These are phyloP conservation scores for Fusarium succisae DNA, from an alignment of 2,329 filamentous ascomycete genomes.

Conservation along the genomic window DNA sequence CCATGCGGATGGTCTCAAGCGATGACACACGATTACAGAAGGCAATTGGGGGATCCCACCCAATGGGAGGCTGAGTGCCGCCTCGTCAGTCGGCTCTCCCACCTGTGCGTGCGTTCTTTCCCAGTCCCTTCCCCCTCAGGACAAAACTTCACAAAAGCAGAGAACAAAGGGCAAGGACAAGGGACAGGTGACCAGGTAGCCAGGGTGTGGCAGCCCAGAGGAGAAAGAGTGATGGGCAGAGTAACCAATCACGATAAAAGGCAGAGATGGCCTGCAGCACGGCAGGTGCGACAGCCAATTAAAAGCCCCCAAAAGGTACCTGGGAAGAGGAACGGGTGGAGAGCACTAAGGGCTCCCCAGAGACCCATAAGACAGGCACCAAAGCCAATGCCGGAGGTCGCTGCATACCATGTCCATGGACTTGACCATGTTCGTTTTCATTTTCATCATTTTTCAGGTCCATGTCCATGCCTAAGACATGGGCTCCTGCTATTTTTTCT, in stretches of 20 bases:
- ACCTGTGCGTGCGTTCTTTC: background rate
- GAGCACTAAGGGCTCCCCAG: conserved; percentile 10
- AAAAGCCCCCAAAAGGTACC: conserved; percentile 9
- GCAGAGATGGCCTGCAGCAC: conserved; percentile 34
- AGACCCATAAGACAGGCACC: conserved; percentile 34
- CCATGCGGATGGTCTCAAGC: conserved; percentile 1
- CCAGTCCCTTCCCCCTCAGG: background rate
- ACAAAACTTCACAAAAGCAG: background rate
- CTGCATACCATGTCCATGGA: conserved; percentile 30
- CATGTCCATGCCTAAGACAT: conserved; percentile 5
- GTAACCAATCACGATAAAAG: conserved; percentile 20
- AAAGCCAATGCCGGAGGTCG: conserved; percentile 37
- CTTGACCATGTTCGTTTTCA: conserved; percentile 19
- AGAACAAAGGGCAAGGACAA: background rate
- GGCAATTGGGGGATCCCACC: conserved; percentile 30
- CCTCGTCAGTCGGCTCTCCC: conserved; percentile 28
- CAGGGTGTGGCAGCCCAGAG: conserved; percentile 2
- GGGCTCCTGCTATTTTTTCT: conserved; percentile 2
- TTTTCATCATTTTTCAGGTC: conserved; percentile 10
- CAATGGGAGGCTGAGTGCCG: conserved; percentile 31
- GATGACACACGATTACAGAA: conserved; percentile 35
- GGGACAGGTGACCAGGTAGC: background rate
- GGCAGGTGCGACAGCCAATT: conserved; percentile 20
- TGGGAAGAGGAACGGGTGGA: conserved; percentile 31
- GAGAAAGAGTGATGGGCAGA: background rate